These are phyloP conservation scores for Triticum aestivum DNA, from an alignment of 176 grass and related monocot species.

Conservation along the genomic window DNA sequence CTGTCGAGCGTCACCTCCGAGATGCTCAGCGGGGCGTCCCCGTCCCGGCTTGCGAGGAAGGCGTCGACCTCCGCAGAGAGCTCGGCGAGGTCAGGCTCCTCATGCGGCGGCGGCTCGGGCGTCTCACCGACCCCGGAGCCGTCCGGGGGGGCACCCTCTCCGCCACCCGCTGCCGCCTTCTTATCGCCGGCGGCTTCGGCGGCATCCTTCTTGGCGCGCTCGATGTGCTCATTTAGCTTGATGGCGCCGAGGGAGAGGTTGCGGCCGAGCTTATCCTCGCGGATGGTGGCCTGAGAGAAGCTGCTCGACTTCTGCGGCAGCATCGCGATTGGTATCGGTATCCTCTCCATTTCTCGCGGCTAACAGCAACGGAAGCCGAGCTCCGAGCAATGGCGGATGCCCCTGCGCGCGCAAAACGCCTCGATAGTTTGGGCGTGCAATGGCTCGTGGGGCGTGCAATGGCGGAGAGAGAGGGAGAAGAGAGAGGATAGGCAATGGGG, in stretches of 20 bases:
- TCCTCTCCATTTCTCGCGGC: constrained; percentile 58
- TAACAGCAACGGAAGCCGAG: constrained; percentile 14
- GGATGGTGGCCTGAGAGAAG: constrained; percentile 56
- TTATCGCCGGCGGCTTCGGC: constrained; percentile 27
- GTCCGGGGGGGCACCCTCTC: background rate
- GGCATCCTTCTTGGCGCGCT: constrained; percentile 31
- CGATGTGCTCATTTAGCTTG: constrained; percentile 40
- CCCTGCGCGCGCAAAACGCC: constrained; percentile 16
- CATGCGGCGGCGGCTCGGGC: background rate
- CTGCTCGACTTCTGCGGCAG: constrained; percentile 81
- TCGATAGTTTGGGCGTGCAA: background rate
- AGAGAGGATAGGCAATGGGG: constrained; percentile 4
- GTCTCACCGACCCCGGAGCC: background rate
- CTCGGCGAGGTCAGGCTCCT: constrained; percentile 47
- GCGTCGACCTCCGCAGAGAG: constrained; percentile 68
- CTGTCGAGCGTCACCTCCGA: constrained; percentile 55
- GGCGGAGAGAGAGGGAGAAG: background rate
- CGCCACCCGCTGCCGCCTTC: background rate
- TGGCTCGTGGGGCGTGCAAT: constrained; percentile 25
- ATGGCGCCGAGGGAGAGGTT: constrained; percentile 88
- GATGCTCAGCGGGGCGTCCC: constrained; percentile 30
- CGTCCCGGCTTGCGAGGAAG: constrained; percentile 38
- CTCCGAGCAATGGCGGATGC: constrained; percentile 31
- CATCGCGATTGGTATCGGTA: constrained; percentile 20
- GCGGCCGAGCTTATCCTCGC: constrained; percentile 80